Evolutionary conservation across 2,329 filamentous ascomycete genomes (phyloP).

Genomic region (Cladophialophora carrionii): DNA sequence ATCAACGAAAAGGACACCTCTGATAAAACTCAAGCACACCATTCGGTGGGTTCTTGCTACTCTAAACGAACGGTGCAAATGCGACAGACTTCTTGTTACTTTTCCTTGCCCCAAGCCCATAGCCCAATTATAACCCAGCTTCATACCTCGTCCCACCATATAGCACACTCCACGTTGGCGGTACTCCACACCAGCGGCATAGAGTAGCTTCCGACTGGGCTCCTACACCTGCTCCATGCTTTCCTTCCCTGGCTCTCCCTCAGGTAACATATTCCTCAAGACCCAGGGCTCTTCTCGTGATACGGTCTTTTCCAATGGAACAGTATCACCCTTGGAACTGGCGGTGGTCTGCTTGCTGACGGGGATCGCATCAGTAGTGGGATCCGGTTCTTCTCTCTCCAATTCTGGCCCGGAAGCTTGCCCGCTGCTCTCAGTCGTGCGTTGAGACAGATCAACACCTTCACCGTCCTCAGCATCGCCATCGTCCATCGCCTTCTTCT

Average conservation of each 20-base stretch:
- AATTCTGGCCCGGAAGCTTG: conserved; percentile 28
- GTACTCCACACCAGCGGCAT: not conserved
- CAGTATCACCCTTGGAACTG: conserved; percentile 22
- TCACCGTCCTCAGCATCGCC: not conserved
- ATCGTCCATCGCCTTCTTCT: conserved; percentile 2
- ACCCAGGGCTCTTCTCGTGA: conserved; percentile 18
- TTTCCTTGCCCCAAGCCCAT: not conserved
- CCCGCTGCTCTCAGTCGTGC: conserved; percentile 32
- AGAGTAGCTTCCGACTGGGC: not conserved
- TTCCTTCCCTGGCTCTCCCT: conserved; percentile 32
- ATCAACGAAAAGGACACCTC: not conserved
- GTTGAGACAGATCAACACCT: conserved; percentile 30
- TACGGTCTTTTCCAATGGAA: conserved; percentile 23
- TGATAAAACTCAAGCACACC: not conserved
- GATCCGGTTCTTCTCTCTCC: conserved; percentile 31
- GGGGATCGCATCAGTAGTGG: conserved; percentile 32
- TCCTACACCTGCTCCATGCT: conserved; percentile 32
- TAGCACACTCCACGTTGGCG: not conserved
- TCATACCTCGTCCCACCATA: not conserved
- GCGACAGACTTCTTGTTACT: not conserved
- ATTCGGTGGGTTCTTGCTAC: not conserved
- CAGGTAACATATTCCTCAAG: conserved; percentile 11
- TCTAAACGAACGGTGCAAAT: not conserved
- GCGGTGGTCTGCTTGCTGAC: conserved; percentile 35
- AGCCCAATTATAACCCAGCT: not conserved